Percentiles rank a stretch among this genome's conserved stretches.
These are phyloP conservation scores for Codiaeum variegatum DNA, from an alignment of 441 rosid genomes.

Conservation along the genomic window DNA sequence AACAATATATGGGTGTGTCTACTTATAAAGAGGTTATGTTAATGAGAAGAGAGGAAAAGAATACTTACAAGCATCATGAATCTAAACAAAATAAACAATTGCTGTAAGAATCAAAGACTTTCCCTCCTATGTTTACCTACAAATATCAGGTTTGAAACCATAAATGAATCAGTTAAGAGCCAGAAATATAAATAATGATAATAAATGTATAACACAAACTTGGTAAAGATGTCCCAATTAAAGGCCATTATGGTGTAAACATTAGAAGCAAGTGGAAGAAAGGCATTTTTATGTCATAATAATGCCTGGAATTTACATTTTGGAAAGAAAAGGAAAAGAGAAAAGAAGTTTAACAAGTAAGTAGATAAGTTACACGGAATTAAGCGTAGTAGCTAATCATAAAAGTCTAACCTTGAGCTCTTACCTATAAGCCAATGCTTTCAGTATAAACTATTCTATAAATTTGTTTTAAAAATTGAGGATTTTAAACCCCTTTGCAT, in stretches of 20 bases:
- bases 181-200: neutral
- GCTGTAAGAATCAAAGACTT: neutral
- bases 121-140: conserved; percentile 3
- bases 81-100: conserved; percentile 2
- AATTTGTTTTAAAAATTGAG: neutral
- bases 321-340: neutral
- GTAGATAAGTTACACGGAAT: neutral
- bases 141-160: neutral
- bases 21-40: neutral
- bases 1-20: neutral
- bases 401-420: neutral
- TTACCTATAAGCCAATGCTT: neutral
- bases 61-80: conserved; percentile 52
- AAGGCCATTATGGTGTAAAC: neutral
- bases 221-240: neutral
- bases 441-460: neutral
- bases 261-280: neutral
- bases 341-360: neutral
- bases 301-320: neutral
- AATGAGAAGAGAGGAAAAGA: conserved; percentile 1
- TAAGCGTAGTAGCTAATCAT: neutral
- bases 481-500: neutral
- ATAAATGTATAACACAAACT: neutral
- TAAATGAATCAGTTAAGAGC: neutral
- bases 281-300: neutral